These are phyloP conservation scores for Phytophthora pistaciae DNA, from an alignment of 352 stramenopile species.

Conservation along the genomic window DNA sequence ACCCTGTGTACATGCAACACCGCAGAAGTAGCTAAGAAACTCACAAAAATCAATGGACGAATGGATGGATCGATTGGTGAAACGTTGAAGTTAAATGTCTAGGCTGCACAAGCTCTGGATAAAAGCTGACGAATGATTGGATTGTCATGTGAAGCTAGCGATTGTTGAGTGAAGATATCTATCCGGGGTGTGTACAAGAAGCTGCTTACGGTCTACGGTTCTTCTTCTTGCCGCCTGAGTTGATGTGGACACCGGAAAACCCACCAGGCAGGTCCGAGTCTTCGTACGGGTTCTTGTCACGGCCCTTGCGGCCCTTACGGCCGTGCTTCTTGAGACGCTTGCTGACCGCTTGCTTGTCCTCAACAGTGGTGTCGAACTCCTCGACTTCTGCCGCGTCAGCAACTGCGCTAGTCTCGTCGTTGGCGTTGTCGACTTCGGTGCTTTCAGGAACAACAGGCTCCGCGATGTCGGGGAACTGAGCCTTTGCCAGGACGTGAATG, in stretches of 20 bases:
- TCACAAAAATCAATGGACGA: conserved; percentile 46
- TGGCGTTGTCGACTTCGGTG: conserved; percentile 26
- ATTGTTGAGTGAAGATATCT: conserved; percentile 20
- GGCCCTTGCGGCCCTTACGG: conserved; percentile 96
- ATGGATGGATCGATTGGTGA: conserved; percentile 37
- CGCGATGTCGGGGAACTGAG: conserved; percentile 65
- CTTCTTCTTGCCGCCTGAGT: conserved; percentile 81
- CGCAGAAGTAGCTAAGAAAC: conserved; percentile 45
- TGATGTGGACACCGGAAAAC: conserved; percentile 66
- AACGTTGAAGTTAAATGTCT: not conserved
- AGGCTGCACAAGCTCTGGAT: not conserved
- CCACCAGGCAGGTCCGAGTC: conserved; percentile 78
- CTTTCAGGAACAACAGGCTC: conserved; percentile 22
- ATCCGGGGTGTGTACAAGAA: conserved; percentile 7
- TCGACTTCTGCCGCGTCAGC: conserved; percentile 41
- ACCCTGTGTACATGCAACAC: conserved; percentile 36
- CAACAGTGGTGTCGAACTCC: conserved; percentile 77
- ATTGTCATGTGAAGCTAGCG: not conserved
- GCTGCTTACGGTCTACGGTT: conserved; percentile 52
- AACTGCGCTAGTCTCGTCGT: conserved; percentile 2
- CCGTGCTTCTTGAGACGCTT: conserved; percentile 94
- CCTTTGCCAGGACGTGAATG: conserved; percentile 70
- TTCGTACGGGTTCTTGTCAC: conserved; percentile 98
- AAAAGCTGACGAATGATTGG: not conserved
- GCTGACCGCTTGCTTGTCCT: conserved; percentile 77